These are phyloP conservation scores for Penicillium brasilianum DNA, from an alignment of 2,329 filamentous ascomycete genomes.

Conservation along the genomic window DNA sequence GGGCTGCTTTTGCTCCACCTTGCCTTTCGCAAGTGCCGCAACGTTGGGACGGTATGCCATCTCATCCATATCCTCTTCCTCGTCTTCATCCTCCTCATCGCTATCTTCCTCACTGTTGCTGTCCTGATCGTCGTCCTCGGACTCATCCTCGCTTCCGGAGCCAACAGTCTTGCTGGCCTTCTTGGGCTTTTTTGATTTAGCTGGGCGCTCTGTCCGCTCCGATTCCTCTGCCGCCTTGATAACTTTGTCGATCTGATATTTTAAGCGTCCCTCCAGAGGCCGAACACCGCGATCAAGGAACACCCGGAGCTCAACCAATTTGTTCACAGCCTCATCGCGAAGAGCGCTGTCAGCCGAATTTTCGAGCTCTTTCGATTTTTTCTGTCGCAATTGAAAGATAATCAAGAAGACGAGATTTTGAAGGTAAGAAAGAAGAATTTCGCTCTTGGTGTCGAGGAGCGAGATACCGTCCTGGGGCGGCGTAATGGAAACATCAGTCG, in stretches of 20 bases:
- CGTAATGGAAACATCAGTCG: slow-evolving; percentile 70
- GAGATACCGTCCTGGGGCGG: slow-evolving; percentile 88
- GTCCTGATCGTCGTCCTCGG: slow-evolving; percentile 32
- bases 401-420: slow-evolving; percentile 92
- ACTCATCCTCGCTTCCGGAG: slow-evolving; percentile 37
- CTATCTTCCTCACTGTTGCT: slow-evolving; percentile 34
- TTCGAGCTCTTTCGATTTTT: slow-evolving; percentile 39
- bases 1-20: slow-evolving; percentile 40
- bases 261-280: slow-evolving; percentile 85
- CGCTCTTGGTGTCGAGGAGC: slow-evolving; percentile 93
- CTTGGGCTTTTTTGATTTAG: slow-evolving; percentile 32
- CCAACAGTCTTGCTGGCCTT: slow-evolving; percentile 38
- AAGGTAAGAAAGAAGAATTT: slow-evolving; percentile 93
- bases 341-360: slow-evolving; percentile 47
- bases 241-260: slow-evolving; percentile 96
- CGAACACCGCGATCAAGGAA: slow-evolving; percentile 92
- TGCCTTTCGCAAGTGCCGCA: slow-evolving; percentile 48
- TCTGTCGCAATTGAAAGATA: slow-evolving; percentile 73
- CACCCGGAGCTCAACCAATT: slow-evolving; percentile 87
- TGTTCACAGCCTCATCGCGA: slow-evolving; percentile 74
- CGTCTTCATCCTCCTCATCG: slow-evolving; percentile 46
- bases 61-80: slow-evolving; percentile 59
- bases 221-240: slow-evolving; percentile 75
- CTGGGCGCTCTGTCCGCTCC: slow-evolving; percentile 37
- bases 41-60: slow-evolving; percentile 68